Evolutionary conservation across 148 eudicot genomes (phyloP).

Genomic region (Simmondsia chinensis): DNA sequence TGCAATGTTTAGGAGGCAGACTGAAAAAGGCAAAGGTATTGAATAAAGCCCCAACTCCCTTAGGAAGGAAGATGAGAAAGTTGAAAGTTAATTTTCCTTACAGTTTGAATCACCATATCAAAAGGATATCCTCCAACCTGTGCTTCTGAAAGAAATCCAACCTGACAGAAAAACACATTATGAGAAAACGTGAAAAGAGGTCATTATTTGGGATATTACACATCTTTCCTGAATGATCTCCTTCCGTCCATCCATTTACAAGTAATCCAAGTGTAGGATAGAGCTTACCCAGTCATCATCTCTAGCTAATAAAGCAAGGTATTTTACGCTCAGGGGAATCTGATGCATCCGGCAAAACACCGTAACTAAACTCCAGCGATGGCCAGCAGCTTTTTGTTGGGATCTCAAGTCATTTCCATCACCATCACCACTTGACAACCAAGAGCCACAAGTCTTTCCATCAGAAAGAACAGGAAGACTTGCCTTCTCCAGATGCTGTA

Average conservation of each 20-base stretch:
- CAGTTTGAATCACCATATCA: conserved; percentile 70
- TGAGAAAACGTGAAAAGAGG: conserved; percentile 1
- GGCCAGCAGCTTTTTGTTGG: conserved; percentile 81
- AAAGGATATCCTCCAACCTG: conserved; percentile 83
- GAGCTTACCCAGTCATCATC: conserved; percentile 93
- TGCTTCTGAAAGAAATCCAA: conserved; percentile 88
- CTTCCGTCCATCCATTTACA: too few species aligned
- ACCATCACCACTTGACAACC: conserved; percentile 75
- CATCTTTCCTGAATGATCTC: too few species aligned
- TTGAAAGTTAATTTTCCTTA: too few species aligned
- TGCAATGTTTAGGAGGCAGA: too few species aligned
- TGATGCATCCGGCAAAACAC: conserved; percentile 85
- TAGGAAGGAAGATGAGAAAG: conserved; percentile 4
- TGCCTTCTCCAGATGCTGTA: conserved; percentile 85
- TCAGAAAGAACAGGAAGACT: conserved; percentile 48
- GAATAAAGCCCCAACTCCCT: conserved; percentile 6
- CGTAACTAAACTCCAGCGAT: conserved; percentile 82
- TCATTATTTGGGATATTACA: too few species aligned
- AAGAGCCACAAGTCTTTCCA: conserved; percentile 77
- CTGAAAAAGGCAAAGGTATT: too few species aligned
- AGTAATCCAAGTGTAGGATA: conserved; percentile 7
- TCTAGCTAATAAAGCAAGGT: conserved; percentile 71
- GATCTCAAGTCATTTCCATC: conserved; percentile 88
- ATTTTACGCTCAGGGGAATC: conserved; percentile 71
- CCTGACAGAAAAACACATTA: conserved; percentile 30